A percentile compares a stretch with the other conserved stretches of the same genome.
These are phyloP conservation scores for Lasiodiplodia sp. DNA, from an alignment of 2,329 filamentous ascomycete genomes.

Conservation along the genomic window DNA sequence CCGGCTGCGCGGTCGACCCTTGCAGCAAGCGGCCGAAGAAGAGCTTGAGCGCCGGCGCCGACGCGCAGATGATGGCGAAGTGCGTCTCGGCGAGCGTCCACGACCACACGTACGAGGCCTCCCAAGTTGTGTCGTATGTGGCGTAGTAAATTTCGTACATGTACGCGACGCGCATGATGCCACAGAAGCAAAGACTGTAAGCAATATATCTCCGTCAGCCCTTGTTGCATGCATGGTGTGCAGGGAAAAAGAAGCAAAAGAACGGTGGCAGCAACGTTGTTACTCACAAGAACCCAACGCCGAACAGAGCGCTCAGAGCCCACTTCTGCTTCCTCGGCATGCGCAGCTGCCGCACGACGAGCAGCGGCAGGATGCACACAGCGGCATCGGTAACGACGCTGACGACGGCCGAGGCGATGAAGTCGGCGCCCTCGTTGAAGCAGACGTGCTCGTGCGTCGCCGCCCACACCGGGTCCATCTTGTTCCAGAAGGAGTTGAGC, in stretches of 20 bases:
- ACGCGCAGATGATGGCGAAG: slow-evolving; percentile 54
- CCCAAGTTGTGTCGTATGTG: slow-evolving; percentile 52
- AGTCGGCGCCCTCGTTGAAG: slow-evolving; percentile 47
- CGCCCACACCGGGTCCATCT: slow-evolving; percentile 40
- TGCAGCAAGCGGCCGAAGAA: slow-evolving; percentile 39
- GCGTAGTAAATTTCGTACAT: slow-evolving; percentile 43
- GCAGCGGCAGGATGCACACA: slow-evolving; percentile 50
- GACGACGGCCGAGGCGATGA: slow-evolving; percentile 48
- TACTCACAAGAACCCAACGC: slow-evolving; percentile 51
- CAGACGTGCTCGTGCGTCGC: slow-evolving; percentile 35
- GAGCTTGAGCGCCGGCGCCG: slow-evolving; percentile 53
- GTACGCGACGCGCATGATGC: slow-evolving; percentile 49
- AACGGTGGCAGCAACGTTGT: neutral
- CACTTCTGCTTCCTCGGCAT: slow-evolving; percentile 54
- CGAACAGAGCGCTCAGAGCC: slow-evolving; percentile 54
- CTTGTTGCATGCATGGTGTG: neutral
- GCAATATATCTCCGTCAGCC: neutral
- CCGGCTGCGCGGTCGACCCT: neutral
- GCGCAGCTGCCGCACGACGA: slow-evolving; percentile 54
- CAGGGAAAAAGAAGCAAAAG: neutral
- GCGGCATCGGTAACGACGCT: slow-evolving; percentile 51
- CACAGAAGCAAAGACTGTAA: slow-evolving; percentile 43
- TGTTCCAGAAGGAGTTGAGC: slow-evolving; percentile 50
- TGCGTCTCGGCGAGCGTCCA: slow-evolving; percentile 53
- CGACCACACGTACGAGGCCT: slow-evolving; percentile 48